Percentiles rank a stretch among this genome's conserved stretches.
Evolutionary conservation across 2,329 filamentous ascomycete genomes (phyloP).

Genomic region (Monilinia fructicola): DNA sequence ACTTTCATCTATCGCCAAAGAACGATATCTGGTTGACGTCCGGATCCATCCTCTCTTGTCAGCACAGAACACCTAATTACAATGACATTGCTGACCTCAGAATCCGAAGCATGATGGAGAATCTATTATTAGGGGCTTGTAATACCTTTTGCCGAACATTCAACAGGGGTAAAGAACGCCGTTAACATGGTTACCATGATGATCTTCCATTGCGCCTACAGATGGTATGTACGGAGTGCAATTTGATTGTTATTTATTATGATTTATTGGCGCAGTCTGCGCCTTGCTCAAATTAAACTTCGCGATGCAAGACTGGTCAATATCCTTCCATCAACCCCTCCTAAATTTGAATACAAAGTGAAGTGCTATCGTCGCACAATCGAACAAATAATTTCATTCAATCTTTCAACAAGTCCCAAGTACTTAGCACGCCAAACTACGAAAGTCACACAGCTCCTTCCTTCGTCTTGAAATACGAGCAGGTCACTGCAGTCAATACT

Average conservation of each 20-base stretch:
- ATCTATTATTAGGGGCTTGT: conserved; percentile 13
- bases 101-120: conserved; percentile 2
- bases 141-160: conserved; percentile 10
- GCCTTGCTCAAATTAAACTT: conserved; percentile 22
- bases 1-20: neutral
- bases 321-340: conserved; percentile 16
- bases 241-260: neutral
- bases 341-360: conserved; percentile 2
- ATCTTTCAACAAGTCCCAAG: neutral
- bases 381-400: neutral
- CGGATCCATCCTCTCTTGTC: neutral
- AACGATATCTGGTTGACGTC: neutral
- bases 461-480: conserved; percentile 17
- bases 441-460: conserved; percentile 3
- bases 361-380: neutral
- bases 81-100: conserved; percentile 4
- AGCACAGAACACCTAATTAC: neutral
- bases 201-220: conserved; percentile 20
- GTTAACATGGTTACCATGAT: conserved; percentile 23
- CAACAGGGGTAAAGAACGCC: conserved; percentile 17
- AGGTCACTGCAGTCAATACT: conserved; percentile 3
- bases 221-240: neutral
- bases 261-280: conserved; percentile 3
- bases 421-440: conserved; percentile 2
- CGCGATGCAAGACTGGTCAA: conserved; percentile 1